phyloP scores from a whole-genome alignment of 2,329 filamentous ascomycete genomes.

The Ceratocystis cacaofunesta region DNA sequence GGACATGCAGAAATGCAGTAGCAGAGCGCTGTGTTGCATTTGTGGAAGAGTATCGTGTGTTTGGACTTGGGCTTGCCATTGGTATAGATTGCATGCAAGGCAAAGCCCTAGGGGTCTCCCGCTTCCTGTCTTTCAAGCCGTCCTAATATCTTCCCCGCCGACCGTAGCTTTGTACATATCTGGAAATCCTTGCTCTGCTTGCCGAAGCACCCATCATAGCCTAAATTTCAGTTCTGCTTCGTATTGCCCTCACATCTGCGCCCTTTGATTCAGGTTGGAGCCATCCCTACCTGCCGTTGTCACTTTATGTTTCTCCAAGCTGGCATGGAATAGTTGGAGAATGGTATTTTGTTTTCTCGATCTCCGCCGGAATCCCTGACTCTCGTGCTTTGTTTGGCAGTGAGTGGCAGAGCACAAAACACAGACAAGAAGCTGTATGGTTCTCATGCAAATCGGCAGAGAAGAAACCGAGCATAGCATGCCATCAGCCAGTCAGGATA shows the following conservation, averaged over 20 bases:
- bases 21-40: neutral
- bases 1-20: neutral
- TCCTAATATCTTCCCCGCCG: too few species aligned
- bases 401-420: neutral
- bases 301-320: neutral
- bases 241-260: neutral
- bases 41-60: neutral
- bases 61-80: too few species aligned
- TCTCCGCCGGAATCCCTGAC: neutral
- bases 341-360: neutral
- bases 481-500: too few species aligned
- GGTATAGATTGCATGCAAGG: too few species aligned
- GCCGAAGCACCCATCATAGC: neutral
- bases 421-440: neutral
- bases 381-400: neutral
- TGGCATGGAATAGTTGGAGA: neutral
- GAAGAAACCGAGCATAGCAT: neutral
- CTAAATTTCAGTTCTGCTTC: neutral
- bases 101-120: too few species aligned
- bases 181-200: neutral
- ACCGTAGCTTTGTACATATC: too few species aligned
- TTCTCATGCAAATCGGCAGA: neutral
- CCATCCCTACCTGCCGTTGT: neutral
- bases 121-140: too few species aligned
- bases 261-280: neutral